Conservation (phyloP, 140 eudicot species). For the Senecio squalidus region DNA sequence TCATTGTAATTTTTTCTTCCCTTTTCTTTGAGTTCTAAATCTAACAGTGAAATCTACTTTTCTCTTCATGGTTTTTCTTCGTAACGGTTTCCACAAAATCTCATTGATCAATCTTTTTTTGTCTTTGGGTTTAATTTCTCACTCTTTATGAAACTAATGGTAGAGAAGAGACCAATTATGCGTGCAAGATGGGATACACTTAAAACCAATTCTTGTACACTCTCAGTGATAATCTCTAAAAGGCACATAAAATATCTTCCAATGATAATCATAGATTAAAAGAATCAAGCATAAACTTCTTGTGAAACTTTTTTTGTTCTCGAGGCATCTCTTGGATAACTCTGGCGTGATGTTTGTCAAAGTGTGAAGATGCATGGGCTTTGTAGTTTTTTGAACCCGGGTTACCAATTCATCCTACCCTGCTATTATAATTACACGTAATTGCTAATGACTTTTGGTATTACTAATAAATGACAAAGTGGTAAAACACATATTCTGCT, state of each 20-base stretch:
- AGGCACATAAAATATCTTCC: background rate
- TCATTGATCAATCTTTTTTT: background rate
- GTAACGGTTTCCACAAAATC: background rate
- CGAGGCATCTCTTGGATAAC: background rate
- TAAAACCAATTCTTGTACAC: background rate
- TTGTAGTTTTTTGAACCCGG: background rate
- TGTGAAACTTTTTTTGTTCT: background rate
- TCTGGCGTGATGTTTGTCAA: background rate
- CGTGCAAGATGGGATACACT: conserved; percentile 3
- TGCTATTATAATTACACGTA: background rate
- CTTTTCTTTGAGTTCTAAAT: background rate
- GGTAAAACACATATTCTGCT: background rate
- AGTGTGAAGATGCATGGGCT: background rate
- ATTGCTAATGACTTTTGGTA: background rate
- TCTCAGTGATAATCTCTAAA: background rate
- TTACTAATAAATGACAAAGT: background rate
- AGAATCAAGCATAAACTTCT: background rate
- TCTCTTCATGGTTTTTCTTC: background rate
- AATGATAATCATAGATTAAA: background rate
- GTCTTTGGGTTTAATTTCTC: background rate
- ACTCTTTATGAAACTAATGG: background rate
- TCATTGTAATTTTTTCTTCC: background rate
- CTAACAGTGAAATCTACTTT: too few relatives aligned
- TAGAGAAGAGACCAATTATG: background rate
- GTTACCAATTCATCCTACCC: background rate